Base-by-base conservation (phyloP, 306 rosid genomes). In the Argentina anserina region DNA sequence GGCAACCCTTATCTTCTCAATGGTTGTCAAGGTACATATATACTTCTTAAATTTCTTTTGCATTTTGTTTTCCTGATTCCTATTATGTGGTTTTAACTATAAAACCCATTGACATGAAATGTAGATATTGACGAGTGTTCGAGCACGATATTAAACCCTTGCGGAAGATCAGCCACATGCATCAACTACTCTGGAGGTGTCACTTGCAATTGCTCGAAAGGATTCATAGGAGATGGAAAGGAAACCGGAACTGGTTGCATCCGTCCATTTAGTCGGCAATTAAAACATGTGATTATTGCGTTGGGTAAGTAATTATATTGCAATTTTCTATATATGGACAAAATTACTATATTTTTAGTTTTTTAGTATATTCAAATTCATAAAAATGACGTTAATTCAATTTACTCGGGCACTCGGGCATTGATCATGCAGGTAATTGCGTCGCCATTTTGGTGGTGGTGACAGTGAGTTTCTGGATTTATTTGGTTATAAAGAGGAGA, bases 61-160 rank as follows among this genome's bases (percentile, higher is more conserved):
- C 49, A 39, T 34, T 18, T 64, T 34, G 12, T 41, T 28, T 58
- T 13, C 36, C 12, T 58, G 20, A 53, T 21, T 14, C 61, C 2
- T 53, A 53, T 2, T 4, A 46, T 11, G 3, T 18, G 15, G 55
- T 4, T 25, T 26, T 26, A 12, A 11, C 34, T 9, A 23, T 23
- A 1, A 40, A 41, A 17, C 33, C 31, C 11, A 62, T 62, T 14
- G 50, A 34, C 2, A 34, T 34, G 14, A 58, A 14, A 12, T 58
- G 37, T 60, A 79, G 82, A 79, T 74, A 40, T 67, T 0, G 14
- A 79, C 31, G 82, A 79, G 71, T 79, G 82, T 40, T 18, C 59
- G 37, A 40, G 11, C 36, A 23, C 20, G 36, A 20, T 14, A 4
- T 21, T 41, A 63, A 71, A 39, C 18, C 67, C 67, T 0, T 63